Evolutionary conservation across 495 filamentous ascomycete species (phyloP).

Genomic region (Trichoderma virens): DNA sequence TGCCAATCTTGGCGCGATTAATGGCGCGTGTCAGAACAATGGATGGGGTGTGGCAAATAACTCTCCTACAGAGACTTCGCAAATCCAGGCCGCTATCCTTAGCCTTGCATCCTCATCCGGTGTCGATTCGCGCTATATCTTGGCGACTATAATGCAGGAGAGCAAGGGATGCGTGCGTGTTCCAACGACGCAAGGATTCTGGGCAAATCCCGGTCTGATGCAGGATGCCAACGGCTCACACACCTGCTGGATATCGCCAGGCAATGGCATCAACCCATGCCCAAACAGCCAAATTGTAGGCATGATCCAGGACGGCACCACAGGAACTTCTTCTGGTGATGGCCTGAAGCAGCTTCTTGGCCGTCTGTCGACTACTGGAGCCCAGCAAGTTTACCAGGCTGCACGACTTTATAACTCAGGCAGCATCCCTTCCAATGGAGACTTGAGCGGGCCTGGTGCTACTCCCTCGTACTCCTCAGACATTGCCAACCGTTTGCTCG

Average conservation of each 20-base stretch:
- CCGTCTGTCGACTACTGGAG: constrained; percentile 18
- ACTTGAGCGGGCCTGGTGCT: constrained; percentile 36
- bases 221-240: constrained; percentile 25
- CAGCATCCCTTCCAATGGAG: constrained; percentile 34
- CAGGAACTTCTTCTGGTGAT: constrained; percentile 27
- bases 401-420: constrained; percentile 49
- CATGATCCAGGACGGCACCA: constrained; percentile 32
- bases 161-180: constrained; percentile 46
- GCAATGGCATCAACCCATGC: constrained; percentile 16
- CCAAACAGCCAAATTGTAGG: constrained; percentile 19
- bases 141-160: constrained; percentile 49
- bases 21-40: constrained; percentile 15
- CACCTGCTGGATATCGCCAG: constrained; percentile 7
- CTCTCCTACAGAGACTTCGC: constrained; percentile 26
- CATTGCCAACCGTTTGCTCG: constrained; percentile 48
- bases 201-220: constrained; percentile 37
- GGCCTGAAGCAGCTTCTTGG: constrained; percentile 29
- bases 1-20: constrained; percentile 13
- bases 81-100: constrained; percentile 33
- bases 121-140: constrained; percentile 34
- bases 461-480: constrained; percentile 51
- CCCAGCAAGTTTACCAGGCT: constrained; percentile 27
- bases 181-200: constrained; percentile 28
- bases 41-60: constrained; percentile 15
- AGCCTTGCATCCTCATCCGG: constrained; percentile 28